Evolutionary conservation across 345 rosid genomes (phyloP), one percentile per base, ranked within the genome.

Genomic region (Ailanthus altissimus): DNA sequence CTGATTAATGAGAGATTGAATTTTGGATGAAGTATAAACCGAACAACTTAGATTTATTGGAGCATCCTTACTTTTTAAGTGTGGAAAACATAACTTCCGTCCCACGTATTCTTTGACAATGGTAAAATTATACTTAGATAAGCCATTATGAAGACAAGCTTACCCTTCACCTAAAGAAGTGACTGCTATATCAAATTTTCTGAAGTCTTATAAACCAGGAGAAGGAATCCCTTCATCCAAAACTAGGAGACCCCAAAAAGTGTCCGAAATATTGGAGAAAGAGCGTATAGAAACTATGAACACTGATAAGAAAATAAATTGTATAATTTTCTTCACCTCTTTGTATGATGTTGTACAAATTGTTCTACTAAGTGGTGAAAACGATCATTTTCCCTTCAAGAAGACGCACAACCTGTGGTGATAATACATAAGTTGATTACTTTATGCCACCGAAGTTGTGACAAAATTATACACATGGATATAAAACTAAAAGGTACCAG

Each of bases 381-480:
- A 43, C 75, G 51, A 64, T 79, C 80, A 15, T 75, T 77, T 78
- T 83, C 82, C 87, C 90, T 70, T 89, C 91, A 12, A 89, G 88
- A 61, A 89, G 83, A 21, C 84, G 84, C 72, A 89, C 77, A 46
- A 89, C 88, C 90, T 90, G 84, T 50, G 16, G 10, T 42, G 45
- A 45, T 15, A 58, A 72, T 13, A 15, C 40, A 46, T 8, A 8
- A 38, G 28, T 63, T 32, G 12, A 25, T 12, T 0, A 23, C 20
- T 16, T 7, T 26, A 36, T 53, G 38, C 32, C 12, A 42, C 43
- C 14, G 40, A 73, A 47, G 23, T 14, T 20, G 23, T 54, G 42
- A 40, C 13, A 62, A 0, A 8, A 25, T 46, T 7, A 20, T 60
- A 10, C 42, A 5, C 42, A 5, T 14, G 20, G 3, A 59, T 26